Base-by-base conservation (phyloP, 495 filamentous ascomycete species). In the Geoglossum glabrum region DNA sequence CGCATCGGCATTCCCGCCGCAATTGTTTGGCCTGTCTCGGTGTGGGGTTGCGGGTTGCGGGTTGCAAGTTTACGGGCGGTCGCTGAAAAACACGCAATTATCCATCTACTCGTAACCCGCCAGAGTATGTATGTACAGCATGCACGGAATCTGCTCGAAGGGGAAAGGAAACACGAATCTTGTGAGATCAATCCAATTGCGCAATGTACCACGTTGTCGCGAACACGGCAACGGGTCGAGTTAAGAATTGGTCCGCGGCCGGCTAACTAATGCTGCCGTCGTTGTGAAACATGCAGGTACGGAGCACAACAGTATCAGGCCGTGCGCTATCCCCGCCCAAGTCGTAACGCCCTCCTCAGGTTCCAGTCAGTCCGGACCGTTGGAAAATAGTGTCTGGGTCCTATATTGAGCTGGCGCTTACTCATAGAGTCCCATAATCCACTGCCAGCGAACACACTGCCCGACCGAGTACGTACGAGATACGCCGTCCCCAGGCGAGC, bases 221-320 rank as follows among this genome's bases (percentile, higher is more conserved):
- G 11, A 34, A 11, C 11, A 5, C 11, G 31, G 5, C 11, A 34
- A 34, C n/a, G 31, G 31, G 31, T 34, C 36, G 36, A 40, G 6
- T 40, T 40, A 8, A 15, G 17, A 15, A 40, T 8, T 40, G 5
- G 36, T 40, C 13, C 3, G 36, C 11, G 31, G 49, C 28, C 40
- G 40, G n/a, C 10, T 21, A 45, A 21, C 17, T 21, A n/a, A 23
- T 26, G 19, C 17, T 15, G 31, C 5, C 21, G 7, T 13, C 5
- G 49, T 30, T 52, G 49, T 52, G 49, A 52, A 52, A 52, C 49
- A 52, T 52, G 49, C 49, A 50, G 46, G 46, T 28, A 50, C 46
- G 19, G 15, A 25, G 15, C 5, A 34, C 31, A 34, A 34, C 31
- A 34, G 11, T 11, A 34, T 5, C 31, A 34, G 31, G 11, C 31